Evolutionary conservation across 2,329 filamentous ascomycete species (phyloP).

Genomic region (Fusarium cyanostomum): DNA sequence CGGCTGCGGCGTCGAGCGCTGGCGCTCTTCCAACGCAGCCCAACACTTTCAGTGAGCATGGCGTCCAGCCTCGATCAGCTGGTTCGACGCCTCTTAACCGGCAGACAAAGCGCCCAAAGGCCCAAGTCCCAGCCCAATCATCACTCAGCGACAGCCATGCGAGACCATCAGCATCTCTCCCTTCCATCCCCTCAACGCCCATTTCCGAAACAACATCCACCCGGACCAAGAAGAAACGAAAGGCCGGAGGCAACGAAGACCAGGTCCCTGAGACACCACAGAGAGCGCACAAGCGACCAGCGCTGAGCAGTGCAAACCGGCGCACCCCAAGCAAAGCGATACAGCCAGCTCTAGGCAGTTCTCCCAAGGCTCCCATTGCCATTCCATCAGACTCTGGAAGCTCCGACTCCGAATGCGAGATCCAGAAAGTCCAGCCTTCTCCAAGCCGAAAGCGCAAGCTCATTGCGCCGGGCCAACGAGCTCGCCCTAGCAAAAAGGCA

Average conservation of each 20-base stretch:
- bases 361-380: constrained; percentile 29
- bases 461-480: not conserved
- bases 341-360: constrained; percentile 14
- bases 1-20: not conserved
- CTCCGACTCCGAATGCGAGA: constrained; percentile 29
- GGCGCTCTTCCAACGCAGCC: not conserved
- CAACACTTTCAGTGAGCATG: not conserved
- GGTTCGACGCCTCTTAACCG: not conserved
- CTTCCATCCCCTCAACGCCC: constrained; percentile 2
- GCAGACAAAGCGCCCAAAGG: not conserved
- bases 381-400: constrained; percentile 30
- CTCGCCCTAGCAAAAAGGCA: constrained; percentile 14
- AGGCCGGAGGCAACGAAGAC: not conserved
- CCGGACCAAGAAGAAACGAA: not conserved
- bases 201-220: constrained; percentile 1
- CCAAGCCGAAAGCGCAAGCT: constrained; percentile 24
- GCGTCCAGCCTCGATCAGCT: not conserved
- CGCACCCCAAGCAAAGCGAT: not conserved
- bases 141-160: not conserved
- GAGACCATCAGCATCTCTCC: not conserved
- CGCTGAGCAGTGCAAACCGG: not conserved
- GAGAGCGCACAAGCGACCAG: not conserved
- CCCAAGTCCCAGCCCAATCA: not conserved
- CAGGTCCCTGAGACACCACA: constrained; percentile 12
- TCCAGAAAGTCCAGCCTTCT: constrained; percentile 13